Percentiles rank a stretch among this genome's conserved stretches.
phyloP scores from a whole-genome alignment of 352 stramenopile species.

The Peronospora belbahrii region DNA sequence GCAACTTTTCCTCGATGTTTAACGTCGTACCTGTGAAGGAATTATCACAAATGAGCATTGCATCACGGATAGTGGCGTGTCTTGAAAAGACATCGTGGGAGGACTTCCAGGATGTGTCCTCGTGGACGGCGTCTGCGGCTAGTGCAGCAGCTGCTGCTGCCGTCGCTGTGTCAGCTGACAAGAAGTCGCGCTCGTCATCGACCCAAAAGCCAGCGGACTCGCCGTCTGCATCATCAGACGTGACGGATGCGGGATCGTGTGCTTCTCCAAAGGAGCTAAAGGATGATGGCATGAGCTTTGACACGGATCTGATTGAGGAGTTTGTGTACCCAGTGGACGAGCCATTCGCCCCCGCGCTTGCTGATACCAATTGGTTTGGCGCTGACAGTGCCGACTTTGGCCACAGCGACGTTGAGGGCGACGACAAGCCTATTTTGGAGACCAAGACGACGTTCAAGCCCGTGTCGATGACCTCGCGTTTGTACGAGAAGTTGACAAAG shows the following conservation, averaged over 20 bases:
- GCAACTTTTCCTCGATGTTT: constrained; percentile 79
- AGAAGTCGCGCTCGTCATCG: constrained; percentile 14
- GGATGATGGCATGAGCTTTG: constrained; percentile 41
- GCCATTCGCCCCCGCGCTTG: constrained; percentile 46
- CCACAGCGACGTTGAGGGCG: constrained; percentile 43
- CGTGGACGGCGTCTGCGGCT: constrained; percentile 50
- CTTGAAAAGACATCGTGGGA: constrained; percentile 87
- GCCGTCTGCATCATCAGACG: constrained; percentile 60
- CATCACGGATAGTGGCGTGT: constrained; percentile 74
- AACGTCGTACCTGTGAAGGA: constrained; percentile 66
- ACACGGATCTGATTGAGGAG: constrained; percentile 68
- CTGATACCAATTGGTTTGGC: constrained; percentile 62
- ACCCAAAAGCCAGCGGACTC: constrained; percentile 28
- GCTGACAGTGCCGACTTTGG: constrained; percentile 46
- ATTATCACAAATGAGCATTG: constrained; percentile 80
- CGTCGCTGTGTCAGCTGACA: constrained; percentile 27
- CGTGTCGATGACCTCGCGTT: constrained; percentile 49
- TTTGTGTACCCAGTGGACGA: constrained; percentile 81
- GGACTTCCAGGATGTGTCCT: constrained; percentile 75
- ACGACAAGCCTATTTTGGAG: constrained; percentile 28
- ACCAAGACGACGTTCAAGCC: constrained; percentile 30
- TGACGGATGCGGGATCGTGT: constrained; percentile 59
- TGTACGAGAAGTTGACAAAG: constrained; percentile 73
- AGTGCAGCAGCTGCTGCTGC: constrained; percentile 26
- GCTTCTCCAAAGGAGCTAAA: constrained; percentile 42